phyloP scores from a whole-genome alignment of 1,284 basidiomycete species.

The Cutaneotrichosporon daszewskae region DNA sequence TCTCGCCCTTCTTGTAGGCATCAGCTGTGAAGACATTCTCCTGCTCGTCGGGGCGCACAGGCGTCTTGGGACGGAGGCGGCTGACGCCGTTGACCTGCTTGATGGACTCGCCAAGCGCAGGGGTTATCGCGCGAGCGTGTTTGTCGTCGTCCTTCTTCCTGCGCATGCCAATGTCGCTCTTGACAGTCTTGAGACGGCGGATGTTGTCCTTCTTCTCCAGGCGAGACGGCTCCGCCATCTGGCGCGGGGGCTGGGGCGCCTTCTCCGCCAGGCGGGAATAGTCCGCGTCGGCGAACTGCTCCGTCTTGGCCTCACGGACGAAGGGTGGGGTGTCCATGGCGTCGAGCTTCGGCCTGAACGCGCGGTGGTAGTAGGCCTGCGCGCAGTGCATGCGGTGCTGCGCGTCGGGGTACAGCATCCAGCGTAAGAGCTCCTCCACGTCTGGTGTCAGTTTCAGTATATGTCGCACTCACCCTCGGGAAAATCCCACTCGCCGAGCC shows the following conservation, averaged over 20 bases:
- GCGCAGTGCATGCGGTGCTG: constrained; percentile 34
- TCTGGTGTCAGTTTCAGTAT: constrained; percentile 6
- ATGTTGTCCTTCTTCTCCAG: background rate
- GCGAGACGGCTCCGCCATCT: background rate
- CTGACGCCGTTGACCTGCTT: constrained; percentile 29
- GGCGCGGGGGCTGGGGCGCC: constrained; percentile 3
- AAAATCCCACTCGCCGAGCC: constrained; percentile 72
- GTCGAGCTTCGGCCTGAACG: constrained; percentile 18
- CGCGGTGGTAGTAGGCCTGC: constrained; percentile 41
- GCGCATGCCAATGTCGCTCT: constrained; percentile 17
- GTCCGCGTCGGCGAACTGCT: constrained; percentile 8
- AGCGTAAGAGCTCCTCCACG: constrained; percentile 33
- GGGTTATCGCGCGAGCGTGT: background rate
- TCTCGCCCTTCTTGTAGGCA: background rate
- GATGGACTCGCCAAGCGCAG: constrained; percentile 35
- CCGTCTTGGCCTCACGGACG: constrained; percentile 37
- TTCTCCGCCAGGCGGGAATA: constrained; percentile 1
- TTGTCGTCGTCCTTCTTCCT: constrained; percentile 5
- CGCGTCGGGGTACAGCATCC: constrained; percentile 43
- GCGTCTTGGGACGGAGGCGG: constrained; percentile 4
- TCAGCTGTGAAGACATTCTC: background rate
- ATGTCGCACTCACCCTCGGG: constrained; percentile 50
- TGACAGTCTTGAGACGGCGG: constrained; percentile 11
- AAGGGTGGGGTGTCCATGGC: constrained; percentile 41
- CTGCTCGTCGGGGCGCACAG: background rate